Percentiles rank a stretch among this genome's conserved stretches.
These are phyloP conservation scores for Malassezia japonica DNA, from an alignment of 1,284 basidiomycete genomes.

Conservation along the genomic window DNA sequence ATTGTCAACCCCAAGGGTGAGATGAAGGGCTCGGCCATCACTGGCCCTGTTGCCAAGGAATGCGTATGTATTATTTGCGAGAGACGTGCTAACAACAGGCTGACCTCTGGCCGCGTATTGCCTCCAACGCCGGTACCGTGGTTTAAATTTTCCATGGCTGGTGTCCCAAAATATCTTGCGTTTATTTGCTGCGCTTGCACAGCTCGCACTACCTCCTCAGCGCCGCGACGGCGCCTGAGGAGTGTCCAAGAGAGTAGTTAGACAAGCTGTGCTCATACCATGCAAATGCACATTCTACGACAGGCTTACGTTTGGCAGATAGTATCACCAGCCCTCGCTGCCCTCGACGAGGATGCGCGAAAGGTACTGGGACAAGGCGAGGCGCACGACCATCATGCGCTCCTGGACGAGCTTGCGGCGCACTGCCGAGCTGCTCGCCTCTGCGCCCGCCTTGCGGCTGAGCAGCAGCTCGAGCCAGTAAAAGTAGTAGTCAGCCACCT, in stretches of 20 bases:
- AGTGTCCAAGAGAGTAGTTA: background rate
- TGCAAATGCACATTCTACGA: constrained; percentile 16
- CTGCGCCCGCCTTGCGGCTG: constrained; percentile 6
- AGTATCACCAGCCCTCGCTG: background rate
- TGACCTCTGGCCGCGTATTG: constrained; percentile 98
- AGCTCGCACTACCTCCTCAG: background rate
- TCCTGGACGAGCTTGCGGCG: constrained; percentile 12
- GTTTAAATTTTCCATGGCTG: constrained; percentile 54
- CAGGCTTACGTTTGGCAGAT: background rate
- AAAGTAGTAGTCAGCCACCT: constrained; percentile 32
- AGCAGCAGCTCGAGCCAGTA: constrained; percentile 29
- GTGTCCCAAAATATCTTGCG: background rate
- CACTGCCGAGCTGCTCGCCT: background rate
- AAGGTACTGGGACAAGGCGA: constrained; percentile 14
- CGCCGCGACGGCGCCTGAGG: background rate
- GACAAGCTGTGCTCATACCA: constrained; percentile 18
- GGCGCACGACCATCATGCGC: constrained; percentile 12
- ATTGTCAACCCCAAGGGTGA: constrained; percentile 87
- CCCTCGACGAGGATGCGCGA: constrained; percentile 12
- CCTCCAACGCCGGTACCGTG: constrained; percentile 92
- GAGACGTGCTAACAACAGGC: constrained; percentile 50
- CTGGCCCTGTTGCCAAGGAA: constrained; percentile 94
- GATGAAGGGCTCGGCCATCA: constrained; percentile 94
- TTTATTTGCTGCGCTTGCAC: constrained; percentile 5
- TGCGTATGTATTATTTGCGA: constrained; percentile 58